A percentile compares a stretch with the other conserved stretches of the same genome.
Conservation (phyloP, 163 green algal genomes). For the Coccomyxa subellipsoidea region DNA sequence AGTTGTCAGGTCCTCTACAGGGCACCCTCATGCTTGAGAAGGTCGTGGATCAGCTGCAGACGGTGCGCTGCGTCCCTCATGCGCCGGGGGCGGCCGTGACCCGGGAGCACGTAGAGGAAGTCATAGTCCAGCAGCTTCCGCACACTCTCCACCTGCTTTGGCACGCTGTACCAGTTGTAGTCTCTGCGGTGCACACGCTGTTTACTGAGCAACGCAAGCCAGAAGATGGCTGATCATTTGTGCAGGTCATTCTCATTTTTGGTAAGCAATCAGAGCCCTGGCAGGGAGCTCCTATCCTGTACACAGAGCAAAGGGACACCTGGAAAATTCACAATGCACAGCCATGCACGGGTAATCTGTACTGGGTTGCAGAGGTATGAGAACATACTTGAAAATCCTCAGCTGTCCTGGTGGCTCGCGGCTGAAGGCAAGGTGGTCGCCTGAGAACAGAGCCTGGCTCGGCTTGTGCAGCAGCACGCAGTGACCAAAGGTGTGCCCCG, state of each 20-base stretch:
- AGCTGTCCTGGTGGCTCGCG: background rate
- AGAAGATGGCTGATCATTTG: too few species aligned
- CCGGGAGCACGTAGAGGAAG: conserved; percentile 50
- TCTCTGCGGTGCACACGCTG: background rate
- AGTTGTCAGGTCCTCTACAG: background rate
- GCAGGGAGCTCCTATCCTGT: too few species aligned
- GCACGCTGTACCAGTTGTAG: conserved; percentile 51
- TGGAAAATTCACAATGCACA: too few species aligned
- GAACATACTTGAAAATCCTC: background rate
- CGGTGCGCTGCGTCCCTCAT: conserved; percentile 32
- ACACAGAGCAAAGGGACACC: too few species aligned
- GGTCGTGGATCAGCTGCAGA: conserved; percentile 20
- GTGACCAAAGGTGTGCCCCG: conserved; percentile 46
- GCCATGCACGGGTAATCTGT: background rate
- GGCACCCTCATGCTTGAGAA: conserved; percentile 16
- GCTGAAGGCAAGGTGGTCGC: conserved; percentile 35
- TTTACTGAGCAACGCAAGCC: too few species aligned
- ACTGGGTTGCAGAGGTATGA: background rate
- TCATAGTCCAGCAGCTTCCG: conserved; percentile 48
- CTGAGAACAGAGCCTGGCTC: conserved; percentile 36
- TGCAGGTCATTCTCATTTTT: too few species aligned
- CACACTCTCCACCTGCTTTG: conserved; percentile 35
- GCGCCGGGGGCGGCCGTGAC: conserved; percentile 38
- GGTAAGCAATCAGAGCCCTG: too few species aligned
- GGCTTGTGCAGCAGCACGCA: conserved; percentile 42